These are phyloP conservation scores for Raddia guianensis DNA, from an alignment of 176 grass and related monocot genomes.

Conservation along the genomic window DNA sequence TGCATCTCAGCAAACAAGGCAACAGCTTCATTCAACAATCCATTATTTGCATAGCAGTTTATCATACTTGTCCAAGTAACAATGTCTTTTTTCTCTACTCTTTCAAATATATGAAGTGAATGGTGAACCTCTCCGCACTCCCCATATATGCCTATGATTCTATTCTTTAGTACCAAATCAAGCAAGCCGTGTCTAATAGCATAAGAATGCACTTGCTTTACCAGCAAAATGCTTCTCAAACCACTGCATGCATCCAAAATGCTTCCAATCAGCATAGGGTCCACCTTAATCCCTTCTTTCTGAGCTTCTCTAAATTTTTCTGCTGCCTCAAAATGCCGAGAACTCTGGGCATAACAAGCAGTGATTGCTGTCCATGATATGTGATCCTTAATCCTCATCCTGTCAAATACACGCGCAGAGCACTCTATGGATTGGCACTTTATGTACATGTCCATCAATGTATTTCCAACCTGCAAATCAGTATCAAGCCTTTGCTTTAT, in stretches of 20 bases:
- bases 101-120: slow-evolving; percentile 58
- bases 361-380: slow-evolving; percentile 87
- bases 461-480: slow-evolving; percentile 76
- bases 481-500: slow-evolving; percentile 66
- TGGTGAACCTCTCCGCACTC: slow-evolving; percentile 50
- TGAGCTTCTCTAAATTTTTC: slow-evolving; percentile 54
- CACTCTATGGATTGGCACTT: slow-evolving; percentile 59
- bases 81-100: slow-evolving; percentile 66
- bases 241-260: slow-evolving; percentile 66
- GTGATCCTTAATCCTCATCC: slow-evolving; percentile 60
- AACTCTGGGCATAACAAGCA: slow-evolving; percentile 63
- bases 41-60: slow-evolving; percentile 54
- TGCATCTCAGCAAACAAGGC: slow-evolving; percentile 67
- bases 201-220: slow-evolving; percentile 78
- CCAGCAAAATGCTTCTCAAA: slow-evolving; percentile 45
- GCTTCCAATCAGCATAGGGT: slow-evolving; percentile 87
- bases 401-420: slow-evolving; percentile 52
- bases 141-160: slow-evolving; percentile 67
- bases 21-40: slow-evolving; percentile 65
- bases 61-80: slow-evolving; percentile 92
- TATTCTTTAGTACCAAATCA: slow-evolving; percentile 76
- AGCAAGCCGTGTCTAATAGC: slow-evolving; percentile 66
- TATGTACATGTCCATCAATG: slow-evolving; percentile 89
- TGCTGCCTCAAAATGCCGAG: slow-evolving; percentile 51
- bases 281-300: slow-evolving; percentile 57